Base-by-base conservation (phyloP, 192 early-diverging fungal species). In the Coemansia sp. region DNA sequence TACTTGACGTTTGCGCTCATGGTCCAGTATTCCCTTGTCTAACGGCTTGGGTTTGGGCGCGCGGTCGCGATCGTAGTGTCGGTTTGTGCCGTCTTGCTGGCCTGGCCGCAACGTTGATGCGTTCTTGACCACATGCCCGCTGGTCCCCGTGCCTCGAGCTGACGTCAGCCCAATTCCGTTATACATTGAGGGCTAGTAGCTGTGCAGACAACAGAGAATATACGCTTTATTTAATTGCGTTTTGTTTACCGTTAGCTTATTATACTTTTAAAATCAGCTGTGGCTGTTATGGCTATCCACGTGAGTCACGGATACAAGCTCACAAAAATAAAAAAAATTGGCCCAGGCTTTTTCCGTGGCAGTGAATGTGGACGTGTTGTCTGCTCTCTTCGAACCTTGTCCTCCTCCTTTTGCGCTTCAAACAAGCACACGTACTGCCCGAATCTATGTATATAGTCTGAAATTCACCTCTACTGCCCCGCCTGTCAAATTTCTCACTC, bases 111-210 rank as follows among this genome's bases (percentile, higher is more conserved):
- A 73, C 23, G 82, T 70, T 11, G 94, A 93, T 53, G 91, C 76
- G 80, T 95, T 98, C 29, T 92, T 89, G 45, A 94, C 91, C 6
- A 98, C 91, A 74, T 94, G 95, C 56, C 97, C 97, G 69, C 97
- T 98, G 7, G 97, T 98, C 37, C 97, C 97, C 51, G 84, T 91
- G 14, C 92, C 92, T 53, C 92, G 87, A 19, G 90, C 84, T 4
- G 92, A 92, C 19, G 83, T 73, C 11, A 93, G 84, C 19, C 92
- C 92, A 49, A 93, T 90, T 64, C 90, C 90, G 83, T 92, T 92
- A 59, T 92, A 92, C 86, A 87, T 89, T 17, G 7, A 4, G 19
- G 4, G 2, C n/a, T 49, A 8, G 48, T 49, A 15, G 32, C 19
- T 21, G 12, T 49, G 48, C 48, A 49, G 2, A 2, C 48, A 49